Evolutionary conservation across 2,329 filamentous ascomycete genomes (phyloP), one percentile per base, ranked within the genome.

Genomic region (Madurella fahalii): DNA sequence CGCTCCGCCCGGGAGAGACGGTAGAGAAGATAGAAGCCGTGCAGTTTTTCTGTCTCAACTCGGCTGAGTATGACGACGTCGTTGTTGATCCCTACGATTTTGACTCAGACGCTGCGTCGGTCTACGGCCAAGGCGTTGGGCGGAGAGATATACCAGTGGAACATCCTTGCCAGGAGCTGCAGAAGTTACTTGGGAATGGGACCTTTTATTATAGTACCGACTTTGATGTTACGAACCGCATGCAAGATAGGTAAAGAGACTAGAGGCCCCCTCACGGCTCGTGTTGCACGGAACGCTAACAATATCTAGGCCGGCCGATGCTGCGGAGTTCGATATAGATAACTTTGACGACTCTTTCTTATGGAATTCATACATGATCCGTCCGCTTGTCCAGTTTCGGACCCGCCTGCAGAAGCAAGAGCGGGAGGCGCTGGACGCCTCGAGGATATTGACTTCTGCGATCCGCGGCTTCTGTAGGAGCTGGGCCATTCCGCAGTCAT

Each of bases 361-460:
- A 16, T 99, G 94, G 94, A 99, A 99, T 68, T 95, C 90, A 3
- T 96, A 95, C 72, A 96, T 99, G 91, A 96, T 99, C 64, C 86
- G 88, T 60, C 92, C 94, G 5, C 78, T 99, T 51, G 86, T 96
- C 31, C 83, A 91, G 68, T 97, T 99, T 69, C 85, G 94, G 42
- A 91, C 87, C 31, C 83, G 89, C 16, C 78, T 99, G 45, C 81
- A 90, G 57, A 81, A 83, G 5, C 80, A 82, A 51, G 90, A 96
- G 63, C 87, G 86, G 61, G 80, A 83, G 57, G 85, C 84, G 4
- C 79, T 99, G n/a, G 94, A 99, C 74, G 78, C 81, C 2, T 96
- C 91, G 17, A 83, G 88, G 40, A 91, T 97, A 51, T 74, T 99
- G 55, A 99, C 92, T 0, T 96, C 90, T 62, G 93, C 93, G 9